Evolutionary conservation across 768 basidiomycete genomes (phyloP).

Genomic region (Boletus tomentosulus): DNA sequence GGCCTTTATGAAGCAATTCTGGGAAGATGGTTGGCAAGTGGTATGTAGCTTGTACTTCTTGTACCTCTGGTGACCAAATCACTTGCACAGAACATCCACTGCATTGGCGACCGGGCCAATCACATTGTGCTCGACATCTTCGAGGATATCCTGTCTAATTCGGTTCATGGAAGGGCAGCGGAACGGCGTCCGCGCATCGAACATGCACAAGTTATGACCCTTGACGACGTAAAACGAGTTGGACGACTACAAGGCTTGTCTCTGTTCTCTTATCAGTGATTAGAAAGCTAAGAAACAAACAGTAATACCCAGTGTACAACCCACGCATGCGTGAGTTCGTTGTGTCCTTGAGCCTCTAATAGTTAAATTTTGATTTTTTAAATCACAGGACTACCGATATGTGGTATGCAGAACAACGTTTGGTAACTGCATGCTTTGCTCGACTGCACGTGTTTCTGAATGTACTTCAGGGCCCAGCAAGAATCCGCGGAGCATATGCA

Average conservation of each 20-base stretch:
- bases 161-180: slow-evolving; percentile 22
- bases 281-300: neutral
- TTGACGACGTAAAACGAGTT: slow-evolving; percentile 62
- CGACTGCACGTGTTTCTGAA: neutral
- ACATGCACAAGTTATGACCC: slow-evolving; percentile 86
- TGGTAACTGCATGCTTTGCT: slow-evolving; percentile 40
- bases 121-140: slow-evolving; percentile 79
- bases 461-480: slow-evolving; percentile 57
- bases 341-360: neutral
- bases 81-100: slow-evolving; percentile 70
- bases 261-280: neutral
- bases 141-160: slow-evolving; percentile 49
- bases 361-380: neutral
- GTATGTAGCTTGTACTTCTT: slow-evolving; percentile 41
- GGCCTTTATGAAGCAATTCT: slow-evolving; percentile 56
- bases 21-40: slow-evolving; percentile 77
- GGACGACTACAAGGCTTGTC: slow-evolving; percentile 68
- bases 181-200: slow-evolving; percentile 78
- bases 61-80: neutral
- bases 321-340: slow-evolving; percentile 75
- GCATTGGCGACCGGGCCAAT: slow-evolving; percentile 88
- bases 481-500: slow-evolving; percentile 87
- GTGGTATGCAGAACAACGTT: slow-evolving; percentile 82
- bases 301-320: slow-evolving; percentile 93
- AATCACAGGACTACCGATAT: slow-evolving; percentile 76